Evolutionary conservation across 2,329 filamentous ascomycete species (phyloP).

Genomic region (Apiospora sp.): DNA sequence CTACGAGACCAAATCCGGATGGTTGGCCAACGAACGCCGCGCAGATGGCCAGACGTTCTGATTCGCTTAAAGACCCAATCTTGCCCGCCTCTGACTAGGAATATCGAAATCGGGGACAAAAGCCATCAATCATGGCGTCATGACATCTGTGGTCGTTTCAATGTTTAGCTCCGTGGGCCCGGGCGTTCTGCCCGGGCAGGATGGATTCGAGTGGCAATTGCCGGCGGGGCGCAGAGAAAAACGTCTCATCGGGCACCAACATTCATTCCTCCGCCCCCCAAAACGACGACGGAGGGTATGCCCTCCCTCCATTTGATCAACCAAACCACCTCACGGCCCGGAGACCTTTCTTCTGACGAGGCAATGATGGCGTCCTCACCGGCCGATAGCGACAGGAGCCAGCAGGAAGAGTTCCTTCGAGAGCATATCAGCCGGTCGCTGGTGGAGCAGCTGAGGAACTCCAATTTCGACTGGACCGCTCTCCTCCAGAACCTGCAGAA

Average conservation of each 20-base stretch:
- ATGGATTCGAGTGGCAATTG: background rate
- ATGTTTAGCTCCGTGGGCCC: background rate
- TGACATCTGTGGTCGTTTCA: background rate
- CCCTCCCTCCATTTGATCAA: background rate
- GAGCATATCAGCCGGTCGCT: conserved; percentile 31
- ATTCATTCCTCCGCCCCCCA: background rate
- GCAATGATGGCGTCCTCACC: background rate
- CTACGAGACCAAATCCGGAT: too few relatives aligned
- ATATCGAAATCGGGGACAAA: background rate
- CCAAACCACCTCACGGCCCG: background rate
- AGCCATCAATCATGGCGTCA: background rate
- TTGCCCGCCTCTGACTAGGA: background rate
- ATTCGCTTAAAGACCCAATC: too few relatives aligned
- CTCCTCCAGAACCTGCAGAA: conserved; percentile 29
- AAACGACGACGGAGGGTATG: background rate
- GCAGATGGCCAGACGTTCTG: too few relatives aligned
- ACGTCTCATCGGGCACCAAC: background rate
- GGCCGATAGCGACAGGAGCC: conserved; percentile 15
- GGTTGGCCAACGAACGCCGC: too few relatives aligned
- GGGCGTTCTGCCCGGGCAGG: conserved; percentile 19
- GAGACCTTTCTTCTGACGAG: background rate
- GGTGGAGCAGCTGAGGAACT: conserved; percentile 30
- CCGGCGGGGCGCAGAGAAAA: background rate
- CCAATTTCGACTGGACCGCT: conserved; percentile 32
- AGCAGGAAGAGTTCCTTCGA: conserved; percentile 26